phyloP scores from a whole-genome alignment of 2,329 filamentous ascomycete genomes.

The Colletotrichum musicola region DNA sequence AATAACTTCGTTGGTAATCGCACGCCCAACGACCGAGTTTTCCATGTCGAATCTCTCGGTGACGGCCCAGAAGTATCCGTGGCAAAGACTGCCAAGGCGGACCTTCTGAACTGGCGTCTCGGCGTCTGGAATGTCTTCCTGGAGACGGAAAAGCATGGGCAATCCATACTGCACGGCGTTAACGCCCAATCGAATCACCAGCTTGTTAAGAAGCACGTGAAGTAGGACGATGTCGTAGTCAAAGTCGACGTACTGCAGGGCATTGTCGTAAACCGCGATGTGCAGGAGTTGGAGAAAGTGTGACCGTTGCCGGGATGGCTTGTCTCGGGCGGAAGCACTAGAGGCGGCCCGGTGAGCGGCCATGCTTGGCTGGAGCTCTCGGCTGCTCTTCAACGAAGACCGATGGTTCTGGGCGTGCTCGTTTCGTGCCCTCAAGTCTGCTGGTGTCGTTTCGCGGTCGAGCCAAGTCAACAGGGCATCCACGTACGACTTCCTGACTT shows the following conservation, averaged over 20 bases:
- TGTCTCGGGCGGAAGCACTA: constrained; percentile 73
- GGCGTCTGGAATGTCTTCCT: constrained; percentile 82
- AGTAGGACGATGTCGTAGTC: constrained; percentile 82
- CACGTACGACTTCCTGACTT: constrained; percentile 86
- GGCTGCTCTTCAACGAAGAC: constrained; percentile 55
- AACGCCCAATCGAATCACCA: constrained; percentile 83
- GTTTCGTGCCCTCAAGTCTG: constrained; percentile 73
- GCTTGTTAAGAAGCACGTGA: constrained; percentile 79
- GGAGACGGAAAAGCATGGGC: constrained; percentile 89
- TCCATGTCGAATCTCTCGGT: constrained; percentile 84
- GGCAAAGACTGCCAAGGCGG: constrained; percentile 84
- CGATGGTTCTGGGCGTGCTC: constrained; percentile 62
- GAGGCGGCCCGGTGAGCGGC: constrained; percentile 76
- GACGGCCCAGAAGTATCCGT: constrained; percentile 89
- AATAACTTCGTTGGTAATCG: constrained; percentile 81
- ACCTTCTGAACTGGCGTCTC: constrained; percentile 79
- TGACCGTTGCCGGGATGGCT: constrained; percentile 65
- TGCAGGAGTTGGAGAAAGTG: constrained; percentile 87
- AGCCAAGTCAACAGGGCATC: constrained; percentile 90
- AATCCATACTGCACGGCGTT: constrained; percentile 84
- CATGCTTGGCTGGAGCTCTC: constrained; percentile 55
- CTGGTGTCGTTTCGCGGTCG: constrained; percentile 78
- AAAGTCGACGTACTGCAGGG: constrained; percentile 77
- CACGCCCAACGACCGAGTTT: constrained; percentile 74
- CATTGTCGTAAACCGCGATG: constrained; percentile 89